These are phyloP conservation scores for Pseudogymnoascus sp. DNA, from an alignment of 2,329 filamentous ascomycete species.

Conservation along the genomic window DNA sequence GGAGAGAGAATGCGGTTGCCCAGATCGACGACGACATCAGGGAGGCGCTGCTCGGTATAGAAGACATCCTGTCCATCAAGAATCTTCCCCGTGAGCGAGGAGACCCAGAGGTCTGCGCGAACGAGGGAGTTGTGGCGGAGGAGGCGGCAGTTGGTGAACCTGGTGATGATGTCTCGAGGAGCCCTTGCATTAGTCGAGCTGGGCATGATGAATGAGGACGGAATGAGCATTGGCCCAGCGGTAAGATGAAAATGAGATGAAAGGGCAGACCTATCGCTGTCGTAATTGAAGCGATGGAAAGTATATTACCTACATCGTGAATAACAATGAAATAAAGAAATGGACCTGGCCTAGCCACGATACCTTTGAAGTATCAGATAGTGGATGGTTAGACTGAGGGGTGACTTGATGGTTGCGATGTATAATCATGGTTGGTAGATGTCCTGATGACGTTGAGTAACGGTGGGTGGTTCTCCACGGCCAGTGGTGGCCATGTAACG, in stretches of 20 bases:
- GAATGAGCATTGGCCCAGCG: not conserved
- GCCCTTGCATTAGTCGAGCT: slow-evolving; percentile 20
- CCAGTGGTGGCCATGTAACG: not conserved
- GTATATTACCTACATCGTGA: slow-evolving; percentile 4
- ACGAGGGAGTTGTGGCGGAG: slow-evolving; percentile 59
- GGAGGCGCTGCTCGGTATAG: slow-evolving; percentile 59
- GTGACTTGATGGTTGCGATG: slow-evolving; percentile 4
- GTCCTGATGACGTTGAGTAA: not conserved
- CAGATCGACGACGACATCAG: slow-evolving; percentile 70
- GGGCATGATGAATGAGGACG: not conserved
- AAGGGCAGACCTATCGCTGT: not conserved
- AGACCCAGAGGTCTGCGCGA: slow-evolving; percentile 80
- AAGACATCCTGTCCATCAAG: slow-evolving; percentile 59
- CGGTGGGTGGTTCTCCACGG: not conserved
- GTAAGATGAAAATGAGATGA: not conserved
- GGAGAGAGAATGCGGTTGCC: slow-evolving; percentile 75
- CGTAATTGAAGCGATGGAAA: slow-evolving; percentile 1
- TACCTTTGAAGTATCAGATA: slow-evolving; percentile 3
- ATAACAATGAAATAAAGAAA: not conserved
- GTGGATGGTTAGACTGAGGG: not conserved
- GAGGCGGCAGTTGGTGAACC: slow-evolving; percentile 81
- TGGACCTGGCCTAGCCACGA: not conserved
- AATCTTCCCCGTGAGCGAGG: slow-evolving; percentile 72
- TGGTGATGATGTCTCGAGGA: slow-evolving; percentile 56
- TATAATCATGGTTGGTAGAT: not conserved